These are phyloP conservation scores for Cajanus cajan DNA, from an alignment of 306 rosid species.

Conservation along the genomic window DNA sequence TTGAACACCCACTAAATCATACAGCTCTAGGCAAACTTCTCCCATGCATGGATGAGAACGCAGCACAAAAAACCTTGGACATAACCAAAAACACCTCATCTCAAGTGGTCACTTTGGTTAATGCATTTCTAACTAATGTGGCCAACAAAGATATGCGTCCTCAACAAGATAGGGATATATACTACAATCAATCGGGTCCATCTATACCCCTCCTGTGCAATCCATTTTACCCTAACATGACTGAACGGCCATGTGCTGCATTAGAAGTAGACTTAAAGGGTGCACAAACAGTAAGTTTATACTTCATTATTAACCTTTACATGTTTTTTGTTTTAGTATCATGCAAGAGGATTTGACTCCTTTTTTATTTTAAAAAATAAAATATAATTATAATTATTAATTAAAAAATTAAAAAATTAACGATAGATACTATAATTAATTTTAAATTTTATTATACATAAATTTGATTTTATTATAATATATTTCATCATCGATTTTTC, in stretches of 20 bases:
- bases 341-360: too few species aligned
- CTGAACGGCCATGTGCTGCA: conserved; percentile 35
- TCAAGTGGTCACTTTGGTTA: conserved; percentile 42
- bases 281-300: conserved; percentile 39
- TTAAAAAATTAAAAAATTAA: too few species aligned
- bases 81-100: conserved; percentile 33
- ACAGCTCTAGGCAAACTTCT: conserved; percentile 39
- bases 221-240: conserved; percentile 36
- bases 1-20: conserved; percentile 36
- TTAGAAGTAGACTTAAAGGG: conserved; percentile 30
- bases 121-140: conserved; percentile 39
- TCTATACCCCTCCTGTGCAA: conserved; percentile 48
- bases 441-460: too few species aligned
- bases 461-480: too few species aligned
- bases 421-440: too few species aligned
- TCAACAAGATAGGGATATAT: conserved; percentile 24
- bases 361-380: too few species aligned
- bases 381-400: too few species aligned
- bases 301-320: neutral
- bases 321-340: too few species aligned
- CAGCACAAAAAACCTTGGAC: conserved; percentile 20
- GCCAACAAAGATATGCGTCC: conserved; percentile 51
- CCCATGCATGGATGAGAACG: conserved; percentile 36
- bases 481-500: too few species aligned
- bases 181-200: conserved; percentile 62